These are phyloP conservation scores for Sarocladium oryzae DNA, from an alignment of 2,329 filamentous ascomycete species.

Conservation along the genomic window DNA sequence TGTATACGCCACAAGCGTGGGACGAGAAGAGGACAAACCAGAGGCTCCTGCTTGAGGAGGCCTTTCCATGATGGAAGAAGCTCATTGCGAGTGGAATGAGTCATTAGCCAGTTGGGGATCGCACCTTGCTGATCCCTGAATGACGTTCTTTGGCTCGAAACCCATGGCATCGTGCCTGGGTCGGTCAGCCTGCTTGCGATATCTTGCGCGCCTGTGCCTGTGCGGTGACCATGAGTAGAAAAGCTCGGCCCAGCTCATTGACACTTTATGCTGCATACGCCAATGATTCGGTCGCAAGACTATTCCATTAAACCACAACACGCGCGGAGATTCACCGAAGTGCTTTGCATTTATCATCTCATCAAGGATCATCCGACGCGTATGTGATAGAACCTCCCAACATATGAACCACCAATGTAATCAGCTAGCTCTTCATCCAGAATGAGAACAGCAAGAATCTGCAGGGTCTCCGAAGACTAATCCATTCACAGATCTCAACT, in stretches of 20 bases:
- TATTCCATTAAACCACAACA: too few species aligned
- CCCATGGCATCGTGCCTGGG: background rate
- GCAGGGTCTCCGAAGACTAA: too few species aligned
- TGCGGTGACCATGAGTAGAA: background rate
- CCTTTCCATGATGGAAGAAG: background rate
- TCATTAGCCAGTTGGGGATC: background rate
- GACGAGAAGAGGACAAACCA: background rate
- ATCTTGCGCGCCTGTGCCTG: background rate
- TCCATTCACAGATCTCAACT: too few species aligned
- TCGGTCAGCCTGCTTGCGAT: background rate
- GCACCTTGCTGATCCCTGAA: background rate
- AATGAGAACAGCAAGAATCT: too few species aligned
- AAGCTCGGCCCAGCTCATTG: background rate
- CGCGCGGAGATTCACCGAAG: too few species aligned
- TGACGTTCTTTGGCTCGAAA: background rate
- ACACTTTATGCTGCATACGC: too few species aligned
- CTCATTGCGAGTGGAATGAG: constrained; percentile 5
- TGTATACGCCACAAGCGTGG: background rate
- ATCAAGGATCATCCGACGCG: too few species aligned
- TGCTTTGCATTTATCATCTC: too few species aligned
- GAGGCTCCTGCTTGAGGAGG: background rate
- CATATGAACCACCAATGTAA: too few species aligned
- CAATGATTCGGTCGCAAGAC: too few species aligned
- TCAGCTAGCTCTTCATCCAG: too few species aligned
- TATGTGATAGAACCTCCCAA: too few species aligned